phyloP scores from a whole-genome alignment of 2,329 filamentous ascomycete species.

The Cladosporium sp. region DNA sequence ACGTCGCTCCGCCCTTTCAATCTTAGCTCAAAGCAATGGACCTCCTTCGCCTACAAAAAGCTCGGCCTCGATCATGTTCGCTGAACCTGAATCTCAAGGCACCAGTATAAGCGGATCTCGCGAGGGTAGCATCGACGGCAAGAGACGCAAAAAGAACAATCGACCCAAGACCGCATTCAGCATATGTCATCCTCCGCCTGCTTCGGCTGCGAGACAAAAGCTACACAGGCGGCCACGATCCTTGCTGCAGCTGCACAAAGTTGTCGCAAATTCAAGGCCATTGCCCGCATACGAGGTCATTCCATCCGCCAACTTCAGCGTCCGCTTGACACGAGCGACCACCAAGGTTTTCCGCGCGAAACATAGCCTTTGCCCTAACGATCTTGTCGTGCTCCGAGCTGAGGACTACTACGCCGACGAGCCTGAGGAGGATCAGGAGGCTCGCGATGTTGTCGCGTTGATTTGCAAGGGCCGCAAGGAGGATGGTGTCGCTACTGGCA shows the following conservation, averaged over 20 bases:
- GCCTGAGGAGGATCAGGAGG: slow-evolving; percentile 49
- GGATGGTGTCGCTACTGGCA: slow-evolving; percentile 53
- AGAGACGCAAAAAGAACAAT: slow-evolving; percentile 23
- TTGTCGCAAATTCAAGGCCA: slow-evolving; percentile 58
- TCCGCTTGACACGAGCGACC: slow-evolving; percentile 57
- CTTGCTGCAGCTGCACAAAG: slow-evolving; percentile 66
- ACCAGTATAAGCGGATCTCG: slow-evolving; percentile 27
- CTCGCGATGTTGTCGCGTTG: slow-evolving; percentile 61
- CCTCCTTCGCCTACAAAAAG: slow-evolving; percentile 25
- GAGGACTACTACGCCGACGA: slow-evolving; percentile 59
- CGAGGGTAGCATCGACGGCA: slow-evolving; percentile 29
- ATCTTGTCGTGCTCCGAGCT: slow-evolving; percentile 67
- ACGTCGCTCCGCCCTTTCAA: background rate
- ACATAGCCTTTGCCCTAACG: slow-evolving; percentile 61
- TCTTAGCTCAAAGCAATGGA: background rate
- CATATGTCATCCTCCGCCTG: slow-evolving; percentile 64
- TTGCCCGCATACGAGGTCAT: slow-evolving; percentile 70
- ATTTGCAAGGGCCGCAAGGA: slow-evolving; percentile 52
- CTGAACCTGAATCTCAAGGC: slow-evolving; percentile 29
- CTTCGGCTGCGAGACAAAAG: slow-evolving; percentile 53
- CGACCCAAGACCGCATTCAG: slow-evolving; percentile 60
- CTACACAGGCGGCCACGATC: slow-evolving; percentile 65
- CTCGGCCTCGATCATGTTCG: slow-evolving; percentile 28
- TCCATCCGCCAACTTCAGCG: slow-evolving; percentile 53
- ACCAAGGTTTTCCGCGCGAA: slow-evolving; percentile 61